Conservation (phyloP, 2,329 filamentous ascomycete species). For the Sporothrix globosa region DNA sequence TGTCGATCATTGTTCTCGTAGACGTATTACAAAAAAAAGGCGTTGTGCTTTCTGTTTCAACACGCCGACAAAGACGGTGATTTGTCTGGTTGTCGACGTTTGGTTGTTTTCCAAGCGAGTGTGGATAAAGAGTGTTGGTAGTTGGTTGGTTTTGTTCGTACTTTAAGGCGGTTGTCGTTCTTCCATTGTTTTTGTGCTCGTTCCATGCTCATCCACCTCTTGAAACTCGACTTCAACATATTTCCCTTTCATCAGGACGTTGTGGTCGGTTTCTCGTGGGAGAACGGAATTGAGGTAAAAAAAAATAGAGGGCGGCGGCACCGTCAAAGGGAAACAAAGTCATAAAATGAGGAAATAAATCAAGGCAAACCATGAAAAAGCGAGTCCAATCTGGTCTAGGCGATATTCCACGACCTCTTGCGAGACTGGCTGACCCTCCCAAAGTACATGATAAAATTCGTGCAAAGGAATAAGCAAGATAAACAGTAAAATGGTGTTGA, state of each 20-base stretch:
- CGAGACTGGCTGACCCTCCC: slow-evolving; percentile 31
- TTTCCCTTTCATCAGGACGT: slow-evolving; percentile 34
- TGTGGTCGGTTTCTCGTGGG: neutral
- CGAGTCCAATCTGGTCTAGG: slow-evolving; percentile 30
- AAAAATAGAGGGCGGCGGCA: neutral
- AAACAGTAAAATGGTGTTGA: slow-evolving; percentile 23
- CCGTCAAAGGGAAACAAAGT: slow-evolving; percentile 31
- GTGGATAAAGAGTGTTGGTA: slow-evolving; percentile 7
- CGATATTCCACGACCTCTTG: slow-evolving; percentile 34
- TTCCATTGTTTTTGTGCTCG: neutral
- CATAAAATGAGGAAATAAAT: slow-evolving; percentile 38
- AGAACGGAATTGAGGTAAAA: slow-evolving; percentile 30
- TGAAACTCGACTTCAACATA: neutral
- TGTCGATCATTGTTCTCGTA: slow-evolving; percentile 24
- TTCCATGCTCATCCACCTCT: slow-evolving; percentile 10
- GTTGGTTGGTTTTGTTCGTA: slow-evolving; percentile 7
- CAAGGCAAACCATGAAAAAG: slow-evolving; percentile 33
- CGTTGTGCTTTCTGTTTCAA: neutral
- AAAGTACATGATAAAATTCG: slow-evolving; percentile 33
- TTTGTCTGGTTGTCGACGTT: neutral
- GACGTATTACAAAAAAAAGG: slow-evolving; percentile 19
- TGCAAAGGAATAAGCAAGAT: slow-evolving; percentile 26
- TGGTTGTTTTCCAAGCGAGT: neutral
- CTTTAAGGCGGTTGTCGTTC: neutral
- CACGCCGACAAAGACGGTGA: neutral